Base-by-base conservation (phyloP, 371 early-diverging fungal genomes). In the Conidiobolus incongruus region DNA sequence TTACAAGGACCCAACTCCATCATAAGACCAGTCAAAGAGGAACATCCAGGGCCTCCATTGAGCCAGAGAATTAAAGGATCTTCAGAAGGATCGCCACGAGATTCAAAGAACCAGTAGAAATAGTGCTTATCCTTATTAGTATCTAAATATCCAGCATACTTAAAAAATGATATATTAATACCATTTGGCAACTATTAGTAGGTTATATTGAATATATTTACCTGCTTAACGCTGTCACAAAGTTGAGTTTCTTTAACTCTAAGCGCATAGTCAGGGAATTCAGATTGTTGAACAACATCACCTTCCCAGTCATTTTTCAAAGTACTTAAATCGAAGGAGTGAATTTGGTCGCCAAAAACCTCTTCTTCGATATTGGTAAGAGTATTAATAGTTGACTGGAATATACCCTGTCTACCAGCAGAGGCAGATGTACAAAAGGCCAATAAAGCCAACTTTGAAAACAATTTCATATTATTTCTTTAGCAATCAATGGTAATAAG, bases 111-210 rank as follows among this genome's bases (percentile, higher is more conserved):
- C 20, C 61, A 58, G 41, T 62, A 65, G 50, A 70, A 71, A 49
- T 70, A 72, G 40, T 77, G 71, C 53, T 72, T 67, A 52, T 74
- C 70, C 10, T 46, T 54, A 11, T 56, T 67, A 1, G 72, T 67
- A 50, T 82, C 82, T 33, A 82, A 57, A 55, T 82, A 86, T 12
- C 84, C 83, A 35, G 69, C 66, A 51, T 72, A 68, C 67, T 75
- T 44, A 30, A 45, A 26, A 32, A 43, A 16, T 35, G 8, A n/a
- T n/a, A n/a, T n/a, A n/a, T n/a, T n/a, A n/a, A n/a, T n/a, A n/a
- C n/a, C n/a, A n/a, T n/a, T n/a, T n/a, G n/a, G n/a, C n/a, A n/a
- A n/a, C n/a, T n/a, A n/a, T n/a, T n/a, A n/a, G n/a, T n/a, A n/a
- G n/a, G n/a, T n/a, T n/a, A n/a, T n/a, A n/a, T n/a, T n/a, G n/a